Conservation (phyloP, 306 rosid genomes). For the Prunus davidiana region DNA sequence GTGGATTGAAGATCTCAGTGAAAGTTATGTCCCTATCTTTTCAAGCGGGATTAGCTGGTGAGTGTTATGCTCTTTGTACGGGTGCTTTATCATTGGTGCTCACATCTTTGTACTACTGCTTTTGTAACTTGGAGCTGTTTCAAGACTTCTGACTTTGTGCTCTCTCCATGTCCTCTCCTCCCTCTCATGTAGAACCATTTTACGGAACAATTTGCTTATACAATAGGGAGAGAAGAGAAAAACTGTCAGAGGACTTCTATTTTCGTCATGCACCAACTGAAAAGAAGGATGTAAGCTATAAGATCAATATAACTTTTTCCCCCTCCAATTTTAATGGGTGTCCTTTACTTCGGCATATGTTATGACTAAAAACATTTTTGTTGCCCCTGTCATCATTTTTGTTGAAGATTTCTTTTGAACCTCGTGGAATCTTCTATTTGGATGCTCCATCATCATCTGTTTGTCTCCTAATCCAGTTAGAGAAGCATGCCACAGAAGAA, state of each 20-base stretch:
- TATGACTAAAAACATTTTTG: constrained; percentile 11
- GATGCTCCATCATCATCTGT: constrained; percentile 95
- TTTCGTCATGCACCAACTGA: constrained; percentile 70
- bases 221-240: constrained; percentile 95
- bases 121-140: constrained; percentile 27
- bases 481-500: constrained; percentile 95
- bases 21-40: constrained; percentile 82
- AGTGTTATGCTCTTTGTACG: constrained; percentile 36
- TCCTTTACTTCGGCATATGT: background rate
- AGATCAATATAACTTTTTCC: background rate
- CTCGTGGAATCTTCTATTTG: constrained; percentile 76
- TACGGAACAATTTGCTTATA: constrained; percentile 95
- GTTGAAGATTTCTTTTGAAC: constrained; percentile 55
- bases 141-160: constrained; percentile 36
- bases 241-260: constrained; percentile 90
- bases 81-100: constrained; percentile 21
- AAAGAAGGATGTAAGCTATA: constrained; percentile 69
- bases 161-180: constrained; percentile 21
- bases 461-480: constrained; percentile 93
- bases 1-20: constrained; percentile 95
- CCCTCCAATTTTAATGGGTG: background rate
- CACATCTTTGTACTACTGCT: constrained; percentile 15
- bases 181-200: constrained; percentile 74
- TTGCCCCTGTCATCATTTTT: constrained; percentile 22
- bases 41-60: constrained; percentile 85